Base-by-base conservation (phyloP, 345 rosid species). In the Brassica rapa region DNA sequence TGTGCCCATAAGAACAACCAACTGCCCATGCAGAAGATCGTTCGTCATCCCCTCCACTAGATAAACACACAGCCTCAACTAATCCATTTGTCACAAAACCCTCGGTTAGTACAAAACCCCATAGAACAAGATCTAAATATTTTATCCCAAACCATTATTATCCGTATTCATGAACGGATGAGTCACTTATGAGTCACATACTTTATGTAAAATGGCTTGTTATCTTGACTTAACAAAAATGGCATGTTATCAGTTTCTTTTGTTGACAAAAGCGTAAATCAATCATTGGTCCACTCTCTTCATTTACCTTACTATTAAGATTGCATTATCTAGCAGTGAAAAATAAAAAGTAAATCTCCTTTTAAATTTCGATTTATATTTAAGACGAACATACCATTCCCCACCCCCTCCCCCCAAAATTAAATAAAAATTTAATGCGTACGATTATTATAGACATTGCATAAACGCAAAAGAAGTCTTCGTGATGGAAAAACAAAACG, bases 401-500 rank as follows among this genome's bases (percentile, higher is more conserved):
- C 62, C 59, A 15, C 9, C 59, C 62, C 27, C 24, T 1, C 55
- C 55, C 29, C 29, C 29, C 29, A 25, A 25, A 25, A 25, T 25
- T 25, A 25, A 25, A 25, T 25, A n/a, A 46, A 14, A 49, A 33
- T 33, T 6, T 15, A 59, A 43, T 4, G 33, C 15, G 37, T 60
- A 46, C 27, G 21, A 33, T 70, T 49, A 53, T 35, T 62, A 33
- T 53, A 32, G 66, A 74, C 65, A 41, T 27, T 14, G 23, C 23
- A 23, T 55, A 78, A 60, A 51, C 32, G 14, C 57, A 55, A 64
- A 70, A 53, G 39, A 9, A n/a, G 41, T 23, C 37, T 29, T 30
- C 41, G 61, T 57, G 66, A 72, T 55, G 59, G 51, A 23, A 39
- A 70, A 62, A 66, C 62, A 65, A 57, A 66, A 29, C 53, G 2